These are phyloP conservation scores for Mortierella sp. DNA, from an alignment of 371 early-diverging fungal species.

Conservation along the genomic window DNA sequence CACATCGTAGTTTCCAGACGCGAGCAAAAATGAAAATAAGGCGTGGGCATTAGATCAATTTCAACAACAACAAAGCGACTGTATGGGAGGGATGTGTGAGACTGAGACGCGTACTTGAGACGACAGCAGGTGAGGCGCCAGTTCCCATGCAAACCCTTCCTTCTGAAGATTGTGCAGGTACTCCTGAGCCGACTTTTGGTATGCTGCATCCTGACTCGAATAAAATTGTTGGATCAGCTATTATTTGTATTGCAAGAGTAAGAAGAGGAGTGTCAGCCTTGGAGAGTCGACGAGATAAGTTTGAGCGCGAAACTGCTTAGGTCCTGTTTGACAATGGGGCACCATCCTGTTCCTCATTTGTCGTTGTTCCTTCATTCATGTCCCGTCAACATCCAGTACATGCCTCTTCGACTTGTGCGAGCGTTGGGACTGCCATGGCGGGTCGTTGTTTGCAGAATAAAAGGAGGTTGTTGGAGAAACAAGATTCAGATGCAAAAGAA, in stretches of 20 bases:
- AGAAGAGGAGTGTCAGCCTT: background rate
- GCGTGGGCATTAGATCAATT: background rate
- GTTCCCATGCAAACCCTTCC: slow-evolving; percentile 80
- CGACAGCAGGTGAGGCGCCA: slow-evolving; percentile 74
- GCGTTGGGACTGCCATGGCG: slow-evolving; percentile 44
- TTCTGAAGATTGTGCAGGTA: slow-evolving; percentile 79
- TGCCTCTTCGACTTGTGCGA: slow-evolving; percentile 57
- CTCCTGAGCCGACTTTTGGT: slow-evolving; percentile 72
- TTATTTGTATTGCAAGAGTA: background rate
- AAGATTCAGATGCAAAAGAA: background rate
- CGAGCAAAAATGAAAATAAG: background rate
- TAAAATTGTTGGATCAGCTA: slow-evolving; percentile 67
- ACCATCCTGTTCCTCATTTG: background rate
- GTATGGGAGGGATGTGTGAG: background rate
- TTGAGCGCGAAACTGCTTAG: background rate
- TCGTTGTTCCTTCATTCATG: background rate
- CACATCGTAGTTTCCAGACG: background rate
- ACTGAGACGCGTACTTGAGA: slow-evolving; percentile 60
- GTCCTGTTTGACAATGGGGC: background rate
- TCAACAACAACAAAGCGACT: background rate
- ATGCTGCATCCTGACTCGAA: slow-evolving; percentile 58
- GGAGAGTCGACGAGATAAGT: background rate
- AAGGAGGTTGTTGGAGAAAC: background rate
- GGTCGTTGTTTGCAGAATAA: background rate
- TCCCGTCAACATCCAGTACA: slow-evolving; percentile 5